phyloP scores from a whole-genome alignment of 1,139 yeast species.

The Hyphopichia fennica region DNA sequence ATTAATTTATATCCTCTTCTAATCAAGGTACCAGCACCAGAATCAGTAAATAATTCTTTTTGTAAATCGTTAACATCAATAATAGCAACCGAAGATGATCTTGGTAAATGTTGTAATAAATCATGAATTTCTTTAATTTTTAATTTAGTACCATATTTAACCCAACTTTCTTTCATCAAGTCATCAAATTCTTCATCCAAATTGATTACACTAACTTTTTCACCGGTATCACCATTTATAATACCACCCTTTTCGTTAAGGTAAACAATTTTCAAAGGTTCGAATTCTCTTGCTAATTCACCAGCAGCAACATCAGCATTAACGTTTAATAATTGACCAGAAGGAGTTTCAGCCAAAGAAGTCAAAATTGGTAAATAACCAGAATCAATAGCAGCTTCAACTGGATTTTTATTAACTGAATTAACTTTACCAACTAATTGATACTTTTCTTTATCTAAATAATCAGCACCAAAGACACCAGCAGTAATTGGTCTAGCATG shows the following conservation, averaged over 20 bases:
- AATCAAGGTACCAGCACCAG: slow-evolving; percentile 98
- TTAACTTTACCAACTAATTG: slow-evolving; percentile 89
- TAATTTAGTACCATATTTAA: slow-evolving; percentile 95
- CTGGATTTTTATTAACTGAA: slow-evolving; percentile 83
- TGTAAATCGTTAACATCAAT: slow-evolving; percentile 93
- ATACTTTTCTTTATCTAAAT: slow-evolving; percentile 86
- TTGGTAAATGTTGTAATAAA: slow-evolving; percentile 86
- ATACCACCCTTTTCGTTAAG: slow-evolving; percentile 97
- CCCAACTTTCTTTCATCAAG: slow-evolving; percentile 93
- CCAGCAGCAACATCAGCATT: slow-evolving; percentile 99
- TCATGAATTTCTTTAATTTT: slow-evolving; percentile 96
- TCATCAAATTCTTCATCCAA: slow-evolving; percentile 95
- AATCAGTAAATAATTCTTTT: slow-evolving; percentile 95
- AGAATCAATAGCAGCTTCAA: slow-evolving; percentile 92
- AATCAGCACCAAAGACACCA: slow-evolving; percentile 94
- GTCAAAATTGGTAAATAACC: slow-evolving; percentile 97
- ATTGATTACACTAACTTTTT: slow-evolving; percentile 85
- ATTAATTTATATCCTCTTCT: slow-evolving; percentile 93
- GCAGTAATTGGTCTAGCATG: slow-evolving; percentile 98
- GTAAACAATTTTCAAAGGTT: slow-evolving; percentile 94
- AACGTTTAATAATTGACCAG: slow-evolving; percentile 94
- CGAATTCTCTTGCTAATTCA: slow-evolving; percentile 93
- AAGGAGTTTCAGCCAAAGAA: slow-evolving; percentile 91
- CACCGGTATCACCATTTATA: slow-evolving; percentile 88
- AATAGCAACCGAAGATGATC: slow-evolving; percentile 97